These are phyloP conservation scores for Anthracocystis walkeri DNA, from an alignment of 1,284 basidiomycete genomes.

Conservation along the genomic window DNA sequence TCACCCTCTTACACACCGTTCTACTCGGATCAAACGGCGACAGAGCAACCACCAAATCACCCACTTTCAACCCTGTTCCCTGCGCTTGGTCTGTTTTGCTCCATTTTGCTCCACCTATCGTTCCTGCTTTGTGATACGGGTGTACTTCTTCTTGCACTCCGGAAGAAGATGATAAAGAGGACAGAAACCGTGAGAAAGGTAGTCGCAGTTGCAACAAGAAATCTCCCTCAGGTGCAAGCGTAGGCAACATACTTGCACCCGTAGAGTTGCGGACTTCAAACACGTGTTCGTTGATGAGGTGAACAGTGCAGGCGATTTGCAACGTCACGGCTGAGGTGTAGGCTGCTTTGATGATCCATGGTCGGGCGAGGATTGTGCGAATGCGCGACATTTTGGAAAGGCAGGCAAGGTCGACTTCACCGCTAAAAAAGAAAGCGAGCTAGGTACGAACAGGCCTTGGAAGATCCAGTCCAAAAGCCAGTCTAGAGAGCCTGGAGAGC, in stretches of 20 bases:
- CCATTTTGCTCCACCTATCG: slow-evolving; percentile 22
- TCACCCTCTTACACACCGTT: slow-evolving; percentile 87
- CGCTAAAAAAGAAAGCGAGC: no score
- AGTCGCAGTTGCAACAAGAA: slow-evolving; percentile 56
- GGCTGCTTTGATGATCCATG: slow-evolving; percentile 18
- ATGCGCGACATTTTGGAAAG: slow-evolving; percentile 13
- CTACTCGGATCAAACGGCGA: slow-evolving; percentile 80
- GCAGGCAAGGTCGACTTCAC: no score
- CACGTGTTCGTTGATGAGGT: slow-evolving; percentile 56
- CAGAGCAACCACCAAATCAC: slow-evolving; percentile 83
- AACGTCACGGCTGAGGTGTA: slow-evolving; percentile 26
- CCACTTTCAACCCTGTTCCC: slow-evolving; percentile 70
- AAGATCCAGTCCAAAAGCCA: no score
- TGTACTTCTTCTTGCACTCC: background rate
- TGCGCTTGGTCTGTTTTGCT: slow-evolving; percentile 52
- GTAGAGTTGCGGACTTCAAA: slow-evolving; percentile 56
- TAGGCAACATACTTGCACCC: slow-evolving; percentile 66
- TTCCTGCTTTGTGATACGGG: slow-evolving; percentile 12
- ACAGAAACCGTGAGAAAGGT: slow-evolving; percentile 34
- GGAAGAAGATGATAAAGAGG: background rate
- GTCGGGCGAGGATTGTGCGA: slow-evolving; percentile 1
- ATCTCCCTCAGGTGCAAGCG: slow-evolving; percentile 58
- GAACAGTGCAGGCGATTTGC: slow-evolving; percentile 51
- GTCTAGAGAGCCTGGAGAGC: no score
- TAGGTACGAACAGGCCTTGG: no score